Percentiles rank a stretch among this genome's conserved stretches.
phyloP scores from a whole-genome alignment of 2,329 filamentous ascomycete genomes.

The Fusarium veterinarium region DNA sequence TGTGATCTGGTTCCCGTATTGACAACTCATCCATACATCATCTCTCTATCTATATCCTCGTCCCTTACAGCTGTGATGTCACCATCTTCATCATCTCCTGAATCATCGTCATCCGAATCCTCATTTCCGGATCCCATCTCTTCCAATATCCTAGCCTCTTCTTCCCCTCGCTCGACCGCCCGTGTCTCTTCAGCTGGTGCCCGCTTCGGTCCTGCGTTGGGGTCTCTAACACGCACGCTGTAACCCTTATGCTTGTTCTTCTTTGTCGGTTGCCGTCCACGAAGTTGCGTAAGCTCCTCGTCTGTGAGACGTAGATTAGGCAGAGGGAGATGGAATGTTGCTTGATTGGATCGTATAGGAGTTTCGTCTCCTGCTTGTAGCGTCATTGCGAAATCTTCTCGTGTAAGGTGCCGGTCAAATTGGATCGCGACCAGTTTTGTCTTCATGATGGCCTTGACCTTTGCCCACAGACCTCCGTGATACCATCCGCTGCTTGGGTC shows the following conservation, averaged over 20 bases:
- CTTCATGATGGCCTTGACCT: slow-evolving; percentile 88
- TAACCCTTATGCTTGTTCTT: slow-evolving; percentile 53
- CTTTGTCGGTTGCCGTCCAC: slow-evolving; percentile 51
- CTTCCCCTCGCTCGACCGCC: slow-evolving; percentile 39
- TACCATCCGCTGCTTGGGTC: slow-evolving; percentile 84
- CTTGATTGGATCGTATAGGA: slow-evolving; percentile 46
- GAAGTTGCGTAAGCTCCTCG: slow-evolving; percentile 50
- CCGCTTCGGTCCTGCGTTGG: slow-evolving; percentile 32
- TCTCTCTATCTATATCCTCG: slow-evolving; percentile 24
- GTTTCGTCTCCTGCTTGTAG: slow-evolving; percentile 51
- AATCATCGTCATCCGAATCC: slow-evolving; percentile 47
- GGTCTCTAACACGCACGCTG: slow-evolving; percentile 48
- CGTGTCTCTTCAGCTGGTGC: slow-evolving; percentile 28
- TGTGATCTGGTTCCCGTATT: background rate
- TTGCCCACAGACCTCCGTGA: slow-evolving; percentile 81
- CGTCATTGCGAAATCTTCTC: slow-evolving; percentile 51
- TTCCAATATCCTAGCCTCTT: slow-evolving; percentile 37
- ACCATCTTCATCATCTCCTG: slow-evolving; percentile 41
- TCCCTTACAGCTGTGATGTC: slow-evolving; percentile 20
- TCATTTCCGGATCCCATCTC: slow-evolving; percentile 44
- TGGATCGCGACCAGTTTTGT: slow-evolving; percentile 80
- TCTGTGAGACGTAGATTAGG: slow-evolving; percentile 52
- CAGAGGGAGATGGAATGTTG: slow-evolving; percentile 50
- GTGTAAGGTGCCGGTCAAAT: slow-evolving; percentile 62
- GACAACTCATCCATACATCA: slow-evolving; percentile 12